Conservation (phyloP, 129 eudicot species). For the Centella asiatica region DNA sequence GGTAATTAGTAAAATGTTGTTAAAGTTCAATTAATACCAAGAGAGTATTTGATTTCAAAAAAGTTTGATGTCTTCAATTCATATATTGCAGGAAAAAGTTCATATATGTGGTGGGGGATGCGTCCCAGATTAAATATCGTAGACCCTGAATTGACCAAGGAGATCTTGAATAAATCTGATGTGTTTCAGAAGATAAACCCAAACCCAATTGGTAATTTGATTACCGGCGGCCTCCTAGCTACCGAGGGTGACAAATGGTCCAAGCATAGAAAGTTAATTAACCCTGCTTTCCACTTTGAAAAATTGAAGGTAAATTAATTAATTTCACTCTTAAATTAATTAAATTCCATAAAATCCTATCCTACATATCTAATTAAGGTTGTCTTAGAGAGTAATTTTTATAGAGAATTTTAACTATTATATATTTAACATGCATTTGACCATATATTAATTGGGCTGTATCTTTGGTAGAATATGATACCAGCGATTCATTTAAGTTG, state of each 20-base stretch:
- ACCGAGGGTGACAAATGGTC: slow-evolving; percentile 50
- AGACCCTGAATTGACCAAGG: slow-evolving; percentile 30
- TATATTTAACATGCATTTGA: background rate
- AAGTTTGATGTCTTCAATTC: background rate
- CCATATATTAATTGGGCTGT: background rate
- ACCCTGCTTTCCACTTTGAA: slow-evolving; percentile 47
- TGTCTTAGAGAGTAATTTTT: no score
- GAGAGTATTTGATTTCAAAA: no score
- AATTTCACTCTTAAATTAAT: background rate
- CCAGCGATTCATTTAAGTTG: slow-evolving; percentile 37
- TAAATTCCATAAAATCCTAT: no score
- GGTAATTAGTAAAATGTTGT: no score
- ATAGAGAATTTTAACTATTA: no score
- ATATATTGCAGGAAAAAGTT: slow-evolving; percentile 7
- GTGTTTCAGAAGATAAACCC: slow-evolving; percentile 38
- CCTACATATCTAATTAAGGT: no score
- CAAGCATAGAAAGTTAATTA: slow-evolving; percentile 43
- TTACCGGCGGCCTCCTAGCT: slow-evolving; percentile 33
- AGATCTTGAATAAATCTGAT: slow-evolving; percentile 10
- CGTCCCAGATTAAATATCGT: slow-evolving; percentile 15
- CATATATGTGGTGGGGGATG: slow-evolving; percentile 19
- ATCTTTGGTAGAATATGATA: slow-evolving; percentile 14
- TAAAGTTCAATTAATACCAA: no score
- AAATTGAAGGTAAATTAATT: slow-evolving; percentile 31
- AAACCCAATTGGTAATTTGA: slow-evolving; percentile 29